These are phyloP conservation scores for Paracoccidioides brasiliensis DNA, from an alignment of 2,329 filamentous ascomycete genomes.

Conservation along the genomic window DNA sequence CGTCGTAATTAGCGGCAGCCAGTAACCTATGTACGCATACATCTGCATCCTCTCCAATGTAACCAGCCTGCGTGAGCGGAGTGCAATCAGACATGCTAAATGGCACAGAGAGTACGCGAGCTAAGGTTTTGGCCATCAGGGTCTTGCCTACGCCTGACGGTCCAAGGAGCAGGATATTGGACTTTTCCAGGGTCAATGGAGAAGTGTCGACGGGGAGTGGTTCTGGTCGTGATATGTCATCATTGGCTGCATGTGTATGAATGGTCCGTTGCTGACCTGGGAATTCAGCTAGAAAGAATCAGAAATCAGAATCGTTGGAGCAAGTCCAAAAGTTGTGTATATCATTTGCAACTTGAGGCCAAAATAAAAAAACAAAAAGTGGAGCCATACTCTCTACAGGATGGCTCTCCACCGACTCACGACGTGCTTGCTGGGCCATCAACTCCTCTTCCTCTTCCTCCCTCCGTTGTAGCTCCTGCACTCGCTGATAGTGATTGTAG, in stretches of 20 bases:
- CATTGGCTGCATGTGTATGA: conserved; percentile 16
- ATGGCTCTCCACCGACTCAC: conserved; percentile 56
- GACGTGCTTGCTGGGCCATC: conserved; percentile 55
- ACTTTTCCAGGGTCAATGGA: conserved; percentile 77
- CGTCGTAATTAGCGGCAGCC: conserved; percentile 80
- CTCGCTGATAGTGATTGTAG: conserved; percentile 90
- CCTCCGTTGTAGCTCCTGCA: conserved; percentile 60
- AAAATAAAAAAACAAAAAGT: not conserved
- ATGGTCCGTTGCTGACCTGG: conserved; percentile 47
- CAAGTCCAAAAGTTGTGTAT: not conserved
- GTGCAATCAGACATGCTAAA: conserved; percentile 95
- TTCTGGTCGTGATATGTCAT: conserved; percentile 14
- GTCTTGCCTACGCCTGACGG: conserved; percentile 96
- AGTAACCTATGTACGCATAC: conserved; percentile 82
- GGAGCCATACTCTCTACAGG: conserved; percentile 61
- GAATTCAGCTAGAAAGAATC: conserved; percentile 42
- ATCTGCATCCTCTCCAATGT: conserved; percentile 97
- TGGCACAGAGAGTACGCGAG: conserved; percentile 83
- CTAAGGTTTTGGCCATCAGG: conserved; percentile 78
- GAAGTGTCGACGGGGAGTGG: conserved; percentile 36
- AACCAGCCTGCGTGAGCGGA: conserved; percentile 88
- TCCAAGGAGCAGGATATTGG: conserved; percentile 79
- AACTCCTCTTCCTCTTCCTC: conserved; percentile 68
- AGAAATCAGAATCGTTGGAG: not conserved
- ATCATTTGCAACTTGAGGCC: not conserved